Evolutionary conservation across 306 rosid species (phyloP), one percentile per base, ranked within the genome.

Genomic region (Lathyrus aphaca): DNA sequence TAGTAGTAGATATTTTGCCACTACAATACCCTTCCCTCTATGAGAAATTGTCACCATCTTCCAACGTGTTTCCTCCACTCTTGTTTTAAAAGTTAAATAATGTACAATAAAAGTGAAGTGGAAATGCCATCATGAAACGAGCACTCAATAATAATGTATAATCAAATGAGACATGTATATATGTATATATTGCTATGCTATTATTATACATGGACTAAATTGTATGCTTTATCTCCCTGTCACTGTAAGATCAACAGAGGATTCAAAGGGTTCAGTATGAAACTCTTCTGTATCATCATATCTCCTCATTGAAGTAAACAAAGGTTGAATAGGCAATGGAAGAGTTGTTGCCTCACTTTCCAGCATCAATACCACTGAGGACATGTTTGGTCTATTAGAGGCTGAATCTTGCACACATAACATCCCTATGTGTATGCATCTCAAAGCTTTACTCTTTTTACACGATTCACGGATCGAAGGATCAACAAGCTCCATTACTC

Each of bases 361-460:
- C 44, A 92, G 82, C 96, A 88, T 87, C 69, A 92, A 66, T 74
- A 92, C 77, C 57, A 92, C 92, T 1, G 84, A 45, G 1, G 96
- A 78, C 96, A 92, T 83, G 60, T 74, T 89, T 62, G 98, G 98
- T 68, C 98, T 83, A 6, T 68, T 46, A 65, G 80, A 74, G 50
- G 96, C 88, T 16, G 87, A 86, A 81, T 92, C 98, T 81, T 92
- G 96, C 68, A 87, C 96, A 48, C 98, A 92, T 54, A 89, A 46
- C 83, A 92, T 72, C 69, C 86, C 98, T 3, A 87, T 82, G 42
- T 92, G 92, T 75, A 89, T 89, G 85, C 92, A 83, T 79, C 95
- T 82, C 79, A 83, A 23, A 4, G 86, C 87, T 75, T 75, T 80
- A 8, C 23, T 67, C 69, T 11, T 75, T 8, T 74, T 79, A 58